A percentile compares a stretch with the other conserved stretches of the same genome.
These are phyloP conservation scores for Eimeria necatrix DNA, from an alignment of 169 alveolate genomes.

Conservation along the genomic window DNA sequence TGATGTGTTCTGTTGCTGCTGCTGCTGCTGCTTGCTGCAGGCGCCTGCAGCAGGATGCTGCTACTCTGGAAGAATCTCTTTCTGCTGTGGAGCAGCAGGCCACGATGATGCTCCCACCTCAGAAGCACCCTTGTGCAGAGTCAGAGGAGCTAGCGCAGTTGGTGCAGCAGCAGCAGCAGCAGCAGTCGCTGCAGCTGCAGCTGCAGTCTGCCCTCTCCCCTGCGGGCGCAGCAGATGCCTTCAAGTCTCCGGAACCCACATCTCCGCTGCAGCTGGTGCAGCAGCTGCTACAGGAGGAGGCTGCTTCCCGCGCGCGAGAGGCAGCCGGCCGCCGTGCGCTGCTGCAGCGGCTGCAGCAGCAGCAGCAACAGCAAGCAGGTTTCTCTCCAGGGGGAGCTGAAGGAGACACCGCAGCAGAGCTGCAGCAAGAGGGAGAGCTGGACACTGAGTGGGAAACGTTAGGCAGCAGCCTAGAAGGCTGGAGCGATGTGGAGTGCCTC, in stretches of 20 bases:
- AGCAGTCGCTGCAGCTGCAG: conserved; percentile 34
- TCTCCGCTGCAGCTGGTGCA: conserved; percentile 37
- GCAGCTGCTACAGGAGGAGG: conserved; percentile 42
- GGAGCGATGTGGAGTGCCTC: conserved; percentile 21
- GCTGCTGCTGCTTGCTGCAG: conserved; percentile 55
- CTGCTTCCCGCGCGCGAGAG: conserved; percentile 18
- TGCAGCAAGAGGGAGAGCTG: background rate
- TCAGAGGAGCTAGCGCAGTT: background rate
- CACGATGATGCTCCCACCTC: background rate
- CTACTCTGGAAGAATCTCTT: background rate
- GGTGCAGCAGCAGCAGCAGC: conserved; percentile 46
- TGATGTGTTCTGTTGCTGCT: conserved; percentile 8
- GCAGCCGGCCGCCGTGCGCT: conserved; percentile 69
- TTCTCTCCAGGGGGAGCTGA: background rate
- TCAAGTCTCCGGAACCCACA: background rate
- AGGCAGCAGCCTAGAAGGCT: conserved; percentile 35
- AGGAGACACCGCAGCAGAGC: background rate
- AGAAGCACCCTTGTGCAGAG: background rate
- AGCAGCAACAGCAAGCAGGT: background rate
- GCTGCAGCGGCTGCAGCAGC: conserved; percentile 74
- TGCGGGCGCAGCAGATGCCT: background rate
- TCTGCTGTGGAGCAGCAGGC: conserved; percentile 64
- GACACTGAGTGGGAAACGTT: conserved; percentile 39
- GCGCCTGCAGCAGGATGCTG: conserved; percentile 48
- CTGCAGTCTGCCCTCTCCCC: background rate